A percentile compares a stretch with the other conserved stretches of the same genome.
Conservation (phyloP, 768 basidiomycete genomes). For the Xanthoconium stramineum region DNA sequence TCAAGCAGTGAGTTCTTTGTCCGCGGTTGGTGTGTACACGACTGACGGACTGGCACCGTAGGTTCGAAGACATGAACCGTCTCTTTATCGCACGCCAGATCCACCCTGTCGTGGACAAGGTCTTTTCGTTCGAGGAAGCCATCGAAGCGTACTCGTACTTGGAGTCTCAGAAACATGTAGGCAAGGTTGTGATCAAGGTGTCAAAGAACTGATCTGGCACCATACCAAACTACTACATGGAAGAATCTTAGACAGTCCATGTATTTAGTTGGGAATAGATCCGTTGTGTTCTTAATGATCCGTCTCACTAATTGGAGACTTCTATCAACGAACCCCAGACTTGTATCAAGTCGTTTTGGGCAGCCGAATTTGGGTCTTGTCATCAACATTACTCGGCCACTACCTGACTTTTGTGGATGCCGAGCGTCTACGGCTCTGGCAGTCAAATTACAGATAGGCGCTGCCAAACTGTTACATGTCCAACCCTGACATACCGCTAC, state of each 20-base stretch:
- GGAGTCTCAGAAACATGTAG: constrained; percentile 54
- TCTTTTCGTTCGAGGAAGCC: constrained; percentile 56
- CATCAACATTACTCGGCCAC: not conserved
- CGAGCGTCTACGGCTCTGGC: constrained; percentile 1
- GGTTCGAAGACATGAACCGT: constrained; percentile 52
- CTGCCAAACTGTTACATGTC: constrained; percentile 22
- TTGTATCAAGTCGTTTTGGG: not conserved
- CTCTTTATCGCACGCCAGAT: constrained; percentile 44
- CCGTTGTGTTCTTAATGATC: too few species aligned
- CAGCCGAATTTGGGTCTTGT: not conserved
- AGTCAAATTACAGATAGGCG: not conserved
- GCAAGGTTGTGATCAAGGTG: constrained; percentile 58
- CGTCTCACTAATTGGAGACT: too few species aligned
- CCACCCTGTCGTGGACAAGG: constrained; percentile 52
- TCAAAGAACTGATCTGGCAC: too few species aligned
- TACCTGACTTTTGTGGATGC: not conserved
- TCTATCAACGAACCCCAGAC: too few species aligned
- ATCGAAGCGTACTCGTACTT: constrained; percentile 51
- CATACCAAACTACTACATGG: too few species aligned
- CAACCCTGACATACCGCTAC: constrained; percentile 67
- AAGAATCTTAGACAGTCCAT: too few species aligned
- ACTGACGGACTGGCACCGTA: constrained; percentile 13
- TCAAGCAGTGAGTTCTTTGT: constrained; percentile 47
- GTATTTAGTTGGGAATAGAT: not conserved
- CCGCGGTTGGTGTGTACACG: not conserved